Evolutionary conservation across 768 basidiomycete genomes (phyloP), one percentile per base, ranked within the genome.

Genomic region (Rhodocollybia butyracea): DNA sequence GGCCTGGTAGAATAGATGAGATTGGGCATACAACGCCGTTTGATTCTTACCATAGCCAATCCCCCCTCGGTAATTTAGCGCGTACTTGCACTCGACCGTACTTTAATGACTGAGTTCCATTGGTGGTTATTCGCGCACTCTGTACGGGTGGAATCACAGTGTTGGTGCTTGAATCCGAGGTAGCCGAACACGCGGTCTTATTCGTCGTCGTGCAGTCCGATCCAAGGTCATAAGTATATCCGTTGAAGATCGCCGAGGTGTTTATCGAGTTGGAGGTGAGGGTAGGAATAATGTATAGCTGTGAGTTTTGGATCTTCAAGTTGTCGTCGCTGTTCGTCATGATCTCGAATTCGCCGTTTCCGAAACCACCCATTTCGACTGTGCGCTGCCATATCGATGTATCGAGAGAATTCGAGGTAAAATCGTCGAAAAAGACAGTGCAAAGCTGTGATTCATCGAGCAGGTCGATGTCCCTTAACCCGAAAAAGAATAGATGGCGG

Each of bases 261-360:
- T 50, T 32, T 34, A 43, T 43, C 26, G 70, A 68, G 63, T 88
- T 84, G 1, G 82, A 76, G 0, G 91, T 91, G 54, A 94, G 77
- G 8, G 91, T 92, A 2, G 93, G 92, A 40, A 85, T 78, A 63
- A 95, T 80, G 70, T 91, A 94, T 34, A 94, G 81, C 54, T 82
- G 74, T 5, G 80, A 81, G 68, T 91, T 77, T 40, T 77, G 68
- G 40, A 92, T 70, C 68, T 81, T 90, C 3, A 86, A 78, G 63
- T 89, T 91, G 64, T 80, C 82, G 13, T 74, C 55, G 1, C 76
- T 76, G 8, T 66, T 61, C 1, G 88, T 88, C 2, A 88, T 83
- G 81, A 91, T 91, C 66, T 93, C 82, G 66, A 94, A 94, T 60
- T 91, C 83, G n/a, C 78, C 80, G 55, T 86, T 88, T 13, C 89